These are phyloP conservation scores for Backusella circina DNA, from an alignment of 192 early-diverging fungal genomes.

Conservation along the genomic window DNA sequence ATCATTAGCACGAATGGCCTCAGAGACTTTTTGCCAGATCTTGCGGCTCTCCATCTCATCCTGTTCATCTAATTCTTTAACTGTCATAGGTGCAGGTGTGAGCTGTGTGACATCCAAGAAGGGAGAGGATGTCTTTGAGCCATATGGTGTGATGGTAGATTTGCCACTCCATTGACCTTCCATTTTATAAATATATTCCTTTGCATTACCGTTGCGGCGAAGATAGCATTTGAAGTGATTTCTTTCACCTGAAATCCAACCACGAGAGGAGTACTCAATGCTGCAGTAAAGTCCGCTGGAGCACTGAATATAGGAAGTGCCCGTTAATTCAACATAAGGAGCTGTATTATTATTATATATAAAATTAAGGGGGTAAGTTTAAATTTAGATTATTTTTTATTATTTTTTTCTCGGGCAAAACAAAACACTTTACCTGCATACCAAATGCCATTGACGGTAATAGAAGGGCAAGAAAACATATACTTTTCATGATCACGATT, in stretches of 20 bases:
- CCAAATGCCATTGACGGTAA: conserved; percentile 73
- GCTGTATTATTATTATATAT: conserved; percentile 11
- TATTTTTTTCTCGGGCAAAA: neutral
- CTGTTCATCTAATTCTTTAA: conserved; percentile 55
- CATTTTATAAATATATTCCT: conserved; percentile 35
- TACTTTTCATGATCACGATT: conserved; percentile 51
- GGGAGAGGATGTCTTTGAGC: conserved; percentile 42
- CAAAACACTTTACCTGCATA: conserved; percentile 17
- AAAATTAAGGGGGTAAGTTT: neutral
- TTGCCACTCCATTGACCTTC: conserved; percentile 66
- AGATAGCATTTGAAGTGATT: conserved; percentile 66
- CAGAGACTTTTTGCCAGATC: conserved; percentile 65
- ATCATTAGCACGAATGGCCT: conserved; percentile 62
- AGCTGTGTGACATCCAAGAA: conserved; percentile 59
- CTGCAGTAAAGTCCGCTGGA: conserved; percentile 43
- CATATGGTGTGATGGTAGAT: conserved; percentile 53
- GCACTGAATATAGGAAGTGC: conserved; percentile 58
- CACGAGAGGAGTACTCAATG: conserved; percentile 67
- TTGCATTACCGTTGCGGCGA: conserved; percentile 24
- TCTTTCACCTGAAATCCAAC: conserved; percentile 75
- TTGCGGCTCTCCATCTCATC: conserved; percentile 59
- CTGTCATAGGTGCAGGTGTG: conserved; percentile 49
- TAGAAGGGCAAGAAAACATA: conserved; percentile 63
- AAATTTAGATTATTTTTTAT: conserved; percentile 6
- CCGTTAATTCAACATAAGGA: conserved; percentile 38